Evolutionary conservation across 208 protist genomes (phyloP), one percentile per base, ranked within the genome.

Genomic region (Plasmodiophora brassicae): DNA sequence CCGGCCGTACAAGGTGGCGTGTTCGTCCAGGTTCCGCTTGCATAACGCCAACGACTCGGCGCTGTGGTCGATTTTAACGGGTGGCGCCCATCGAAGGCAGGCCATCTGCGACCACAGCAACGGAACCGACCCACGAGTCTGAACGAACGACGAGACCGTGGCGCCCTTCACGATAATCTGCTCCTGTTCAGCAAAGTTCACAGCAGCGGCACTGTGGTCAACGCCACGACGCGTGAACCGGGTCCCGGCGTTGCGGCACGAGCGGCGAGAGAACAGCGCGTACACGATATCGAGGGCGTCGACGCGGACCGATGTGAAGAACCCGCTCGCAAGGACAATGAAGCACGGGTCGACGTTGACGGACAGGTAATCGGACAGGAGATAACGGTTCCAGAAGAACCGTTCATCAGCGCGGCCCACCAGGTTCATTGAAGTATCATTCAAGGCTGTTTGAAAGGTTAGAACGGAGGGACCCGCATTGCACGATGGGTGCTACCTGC

Each of bases 181-280:
- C 32, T 90, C 88, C 0, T 60, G 83, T 87, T 90, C 88, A 28
- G 85, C 88, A 50, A 53, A 86, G 85, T 90, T 90, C 0, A 50
- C 85, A 22, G 60, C 85, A 87, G 50, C 25, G n/a, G 60, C 88
- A 39, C 50, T 71, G 72, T 87, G 45, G 25, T 90, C 84, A 14
- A 50, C 32, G 41, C 88, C 88, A 25, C 88, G 71, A 32, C 46
- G 50, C 71, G 54, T 60, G 45, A 84, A 89, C 1, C 88, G 88
- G 32, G 54, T 88, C 8, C 88, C 88, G n/a, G 88, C 85, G 1
- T 45, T 32, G 0, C 38, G 32, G 1, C 36, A 0, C 8, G 8
- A 28, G 36, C 88, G 87, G 5, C 88, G 38, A n/a, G 88, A 86
- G 32, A 90, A 28, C 25, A 90, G 41, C 28, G n/a, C 39, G 35